phyloP scores from a whole-genome alignment of 2,329 filamentous ascomycete species.

The Trichoderma hamatum region DNA sequence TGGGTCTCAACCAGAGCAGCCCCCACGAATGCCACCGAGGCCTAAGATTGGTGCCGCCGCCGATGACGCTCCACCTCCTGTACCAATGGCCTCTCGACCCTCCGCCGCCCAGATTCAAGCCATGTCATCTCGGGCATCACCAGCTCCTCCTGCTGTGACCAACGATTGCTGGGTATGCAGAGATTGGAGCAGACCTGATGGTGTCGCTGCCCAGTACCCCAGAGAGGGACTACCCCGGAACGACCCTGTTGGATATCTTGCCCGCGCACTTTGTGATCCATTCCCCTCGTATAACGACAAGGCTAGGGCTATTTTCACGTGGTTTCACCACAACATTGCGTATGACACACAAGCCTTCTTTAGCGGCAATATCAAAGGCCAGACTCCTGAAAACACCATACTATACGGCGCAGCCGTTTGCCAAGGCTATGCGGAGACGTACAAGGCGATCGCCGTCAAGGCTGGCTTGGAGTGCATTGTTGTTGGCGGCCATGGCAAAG shows the following conservation, averaged over 20 bases:
- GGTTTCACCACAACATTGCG: slow-evolving; percentile 90
- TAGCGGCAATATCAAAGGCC: slow-evolving; percentile 65
- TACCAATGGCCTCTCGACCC: slow-evolving; percentile 57
- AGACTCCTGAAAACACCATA: slow-evolving; percentile 73
- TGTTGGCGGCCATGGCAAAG: slow-evolving; percentile 81
- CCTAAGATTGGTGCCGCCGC: slow-evolving; percentile 21
- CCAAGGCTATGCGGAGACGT: slow-evolving; percentile 85
- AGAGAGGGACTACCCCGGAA: slow-evolving; percentile 67
- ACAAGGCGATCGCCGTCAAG: slow-evolving; percentile 73
- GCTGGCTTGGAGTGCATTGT: slow-evolving; percentile 79
- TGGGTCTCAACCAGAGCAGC: slow-evolving; percentile 18
- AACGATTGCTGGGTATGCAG: slow-evolving; percentile 76
- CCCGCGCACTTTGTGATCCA: slow-evolving; percentile 73
- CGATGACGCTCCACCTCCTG: slow-evolving; percentile 52
- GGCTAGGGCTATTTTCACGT: slow-evolving; percentile 88
- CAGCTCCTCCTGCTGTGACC: slow-evolving; percentile 34
- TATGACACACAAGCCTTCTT: slow-evolving; percentile 87
- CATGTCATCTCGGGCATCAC: slow-evolving; percentile 40
- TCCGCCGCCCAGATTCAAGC: slow-evolving; percentile 55
- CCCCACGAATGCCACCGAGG: slow-evolving; percentile 21
- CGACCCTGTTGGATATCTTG: slow-evolving; percentile 72
- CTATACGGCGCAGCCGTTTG: slow-evolving; percentile 83
- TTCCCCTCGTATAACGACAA: slow-evolving; percentile 88
- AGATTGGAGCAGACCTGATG: slow-evolving; percentile 83
- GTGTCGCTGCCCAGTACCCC: slow-evolving; percentile 76